Percentiles rank a stretch among this genome's conserved stretches.
Evolutionary conservation across 371 early-diverging fungal genomes (phyloP).

Genomic region (Rhizopus arrhizus): DNA sequence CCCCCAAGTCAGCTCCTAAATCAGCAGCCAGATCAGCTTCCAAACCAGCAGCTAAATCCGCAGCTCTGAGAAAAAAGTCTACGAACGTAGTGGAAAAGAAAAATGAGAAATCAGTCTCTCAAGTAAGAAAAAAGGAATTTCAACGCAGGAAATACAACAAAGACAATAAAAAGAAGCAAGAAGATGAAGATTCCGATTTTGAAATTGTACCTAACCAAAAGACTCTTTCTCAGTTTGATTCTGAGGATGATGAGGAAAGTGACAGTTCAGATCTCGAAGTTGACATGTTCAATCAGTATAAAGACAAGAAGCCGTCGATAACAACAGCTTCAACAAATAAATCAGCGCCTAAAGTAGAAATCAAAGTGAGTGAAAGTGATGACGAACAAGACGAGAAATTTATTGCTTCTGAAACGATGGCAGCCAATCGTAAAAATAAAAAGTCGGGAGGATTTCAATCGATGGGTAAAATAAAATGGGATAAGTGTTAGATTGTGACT

Average conservation of each 20-base stretch:
- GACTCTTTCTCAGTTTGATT: background rate
- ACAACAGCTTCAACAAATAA: conserved; percentile 15
- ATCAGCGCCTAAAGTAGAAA: conserved; percentile 15
- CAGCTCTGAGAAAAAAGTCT: background rate
- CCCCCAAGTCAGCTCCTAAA: background rate
- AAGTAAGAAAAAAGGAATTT: conserved; percentile 36
- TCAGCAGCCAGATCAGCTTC: background rate
- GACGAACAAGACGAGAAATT: conserved; percentile 52
- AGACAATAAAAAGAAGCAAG: conserved; percentile 25
- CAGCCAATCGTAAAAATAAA: conserved; percentile 84
- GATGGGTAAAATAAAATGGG: conserved; percentile 73
- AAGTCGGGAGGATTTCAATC: conserved; percentile 97
- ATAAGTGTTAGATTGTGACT: background rate
- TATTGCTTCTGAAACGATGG: conserved; percentile 55
- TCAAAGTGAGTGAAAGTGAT: conserved; percentile 33
- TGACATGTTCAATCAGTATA: conserved; percentile 47
- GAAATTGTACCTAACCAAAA: conserved; percentile 30
- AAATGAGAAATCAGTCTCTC: conserved; percentile 30
- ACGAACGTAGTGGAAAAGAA: background rate
- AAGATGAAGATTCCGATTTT: conserved; percentile 39
- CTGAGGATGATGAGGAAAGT: conserved; percentile 16
- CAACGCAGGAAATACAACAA: conserved; percentile 46
- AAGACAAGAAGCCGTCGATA: conserved; percentile 27
- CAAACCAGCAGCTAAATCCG: background rate
- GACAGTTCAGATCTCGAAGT: conserved; percentile 37